Conservation (phyloP, 257 asterid species). For the Anisodus tanguticus region DNA sequence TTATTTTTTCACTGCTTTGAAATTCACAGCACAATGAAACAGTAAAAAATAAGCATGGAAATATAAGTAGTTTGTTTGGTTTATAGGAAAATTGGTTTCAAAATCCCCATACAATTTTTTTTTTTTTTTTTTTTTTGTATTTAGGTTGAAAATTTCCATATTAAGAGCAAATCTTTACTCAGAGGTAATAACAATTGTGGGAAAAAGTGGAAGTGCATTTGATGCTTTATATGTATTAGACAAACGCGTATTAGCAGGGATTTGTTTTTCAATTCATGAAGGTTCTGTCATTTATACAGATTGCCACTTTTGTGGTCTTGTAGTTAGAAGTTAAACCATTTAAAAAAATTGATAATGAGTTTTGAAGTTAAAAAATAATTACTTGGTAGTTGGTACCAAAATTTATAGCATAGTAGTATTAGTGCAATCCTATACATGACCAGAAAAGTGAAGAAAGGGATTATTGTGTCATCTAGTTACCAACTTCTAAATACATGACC, state of each 20-base stretch:
- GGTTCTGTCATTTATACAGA: background rate
- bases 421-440: too few species aligned
- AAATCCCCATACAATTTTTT: background rate
- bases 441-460: too few species aligned
- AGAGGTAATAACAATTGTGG: slow-evolving; percentile 6
- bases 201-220: background rate
- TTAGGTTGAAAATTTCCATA: background rate
- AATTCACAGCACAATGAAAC: background rate
- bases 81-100: background rate
- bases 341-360: too few species aligned
- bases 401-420: too few species aligned
- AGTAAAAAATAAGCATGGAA: too few species aligned
- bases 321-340: too few species aligned
- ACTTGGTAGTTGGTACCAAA: too few species aligned
- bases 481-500: too few species aligned
- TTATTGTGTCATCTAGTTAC: too few species aligned
- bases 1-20: background rate
- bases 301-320: too few species aligned
- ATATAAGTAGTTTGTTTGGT: background rate
- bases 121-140: background rate
- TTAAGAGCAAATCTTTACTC: background rate
- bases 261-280: background rate
- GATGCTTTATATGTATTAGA: slow-evolving; percentile 2
- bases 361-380: too few species aligned
- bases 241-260: background rate